Evolutionary conservation across 1,284 basidiomycete genomes (phyloP).

Genomic region (Cutaneotrichosporon mucoides): DNA sequence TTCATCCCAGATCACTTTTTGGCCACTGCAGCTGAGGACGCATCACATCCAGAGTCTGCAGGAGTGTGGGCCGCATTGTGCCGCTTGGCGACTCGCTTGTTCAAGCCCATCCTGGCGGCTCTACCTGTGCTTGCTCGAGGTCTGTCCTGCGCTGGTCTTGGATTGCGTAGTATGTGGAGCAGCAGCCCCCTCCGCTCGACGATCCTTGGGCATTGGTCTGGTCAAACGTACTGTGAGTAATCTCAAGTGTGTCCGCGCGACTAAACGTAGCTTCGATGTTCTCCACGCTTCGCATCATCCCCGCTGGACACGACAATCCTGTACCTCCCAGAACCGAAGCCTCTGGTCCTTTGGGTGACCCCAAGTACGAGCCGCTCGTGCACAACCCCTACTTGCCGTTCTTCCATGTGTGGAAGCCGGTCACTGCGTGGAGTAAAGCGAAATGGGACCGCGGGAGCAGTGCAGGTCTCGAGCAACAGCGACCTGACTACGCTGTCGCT

Average conservation of each 20-base stretch:
- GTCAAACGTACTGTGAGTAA: conserved; percentile 28
- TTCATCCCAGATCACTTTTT: conserved; percentile 42
- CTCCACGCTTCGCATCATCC: conserved; percentile 67
- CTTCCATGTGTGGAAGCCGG: conserved; percentile 89
- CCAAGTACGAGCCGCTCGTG: conserved; percentile 25
- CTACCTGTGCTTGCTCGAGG: too few relatives aligned
- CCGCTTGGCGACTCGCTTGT: too few relatives aligned
- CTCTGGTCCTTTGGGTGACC: conserved; percentile 7
- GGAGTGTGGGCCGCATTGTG: too few relatives aligned
- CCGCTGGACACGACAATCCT: conserved; percentile 54
- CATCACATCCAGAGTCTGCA: too few relatives aligned
- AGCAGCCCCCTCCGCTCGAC: background rate
- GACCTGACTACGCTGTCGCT: conserved; percentile 82
- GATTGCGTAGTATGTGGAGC: too few relatives aligned
- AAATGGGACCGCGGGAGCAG: conserved; percentile 44
- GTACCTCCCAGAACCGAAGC: conserved; percentile 13
- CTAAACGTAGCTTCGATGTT: conserved; percentile 61
- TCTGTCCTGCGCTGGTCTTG: too few relatives aligned
- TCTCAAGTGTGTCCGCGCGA: background rate
- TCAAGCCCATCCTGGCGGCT: too few relatives aligned
- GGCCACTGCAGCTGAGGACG: background rate
- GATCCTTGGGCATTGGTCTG: conserved; percentile 11
- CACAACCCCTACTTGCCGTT: conserved; percentile 73
- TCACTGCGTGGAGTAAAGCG: conserved; percentile 58
- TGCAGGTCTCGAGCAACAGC: conserved; percentile 55